Conservation (phyloP, 306 rosid genomes). For the Calophaca sinica region DNA sequence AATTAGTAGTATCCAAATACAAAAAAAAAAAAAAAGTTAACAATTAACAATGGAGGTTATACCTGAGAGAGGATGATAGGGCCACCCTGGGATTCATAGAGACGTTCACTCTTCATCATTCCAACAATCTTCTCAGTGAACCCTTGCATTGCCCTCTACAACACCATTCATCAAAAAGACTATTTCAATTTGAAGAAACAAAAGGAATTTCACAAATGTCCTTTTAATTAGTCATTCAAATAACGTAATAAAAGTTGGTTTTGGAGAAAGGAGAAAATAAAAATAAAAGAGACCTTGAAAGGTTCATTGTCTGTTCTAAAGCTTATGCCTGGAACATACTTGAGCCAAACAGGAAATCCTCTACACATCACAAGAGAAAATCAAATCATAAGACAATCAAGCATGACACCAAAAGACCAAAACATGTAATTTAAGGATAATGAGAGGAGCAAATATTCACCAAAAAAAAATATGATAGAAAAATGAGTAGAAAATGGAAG, state of each 20-base stretch:
- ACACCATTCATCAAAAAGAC: slow-evolving; percentile 39
- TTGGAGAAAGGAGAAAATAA: slow-evolving; percentile 12
- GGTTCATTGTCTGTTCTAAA: slow-evolving; percentile 99
- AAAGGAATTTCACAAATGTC: neutral
- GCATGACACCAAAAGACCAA: slow-evolving; percentile 18
- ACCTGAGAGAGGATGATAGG: slow-evolving; percentile 99
- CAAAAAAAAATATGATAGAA: neutral
- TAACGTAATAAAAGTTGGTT: slow-evolving; percentile 17
- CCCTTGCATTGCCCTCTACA: slow-evolving; percentile 96
- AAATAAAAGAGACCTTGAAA: slow-evolving; percentile 70
- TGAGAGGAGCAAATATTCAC: neutral
- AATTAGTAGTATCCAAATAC: slow-evolving; percentile 28
- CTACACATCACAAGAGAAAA: slow-evolving; percentile 53
- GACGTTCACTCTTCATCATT: slow-evolving; percentile 87
- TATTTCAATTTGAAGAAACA: slow-evolving; percentile 25
- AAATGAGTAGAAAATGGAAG: too few relatives aligned
- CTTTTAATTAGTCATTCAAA: neutral
- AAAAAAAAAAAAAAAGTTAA: slow-evolving; percentile 12
- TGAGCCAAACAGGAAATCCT: slow-evolving; percentile 99
- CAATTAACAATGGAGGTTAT: slow-evolving; percentile 18
- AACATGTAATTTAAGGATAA: slow-evolving; percentile 30
- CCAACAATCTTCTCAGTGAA: slow-evolving; percentile 96
- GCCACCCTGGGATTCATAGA: slow-evolving; percentile 97
- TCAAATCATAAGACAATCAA: slow-evolving; percentile 5
- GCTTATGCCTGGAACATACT: slow-evolving; percentile 97